Base-by-base conservation (phyloP, 495 filamentous ascomycete species). In the Penicillium nucicola region DNA sequence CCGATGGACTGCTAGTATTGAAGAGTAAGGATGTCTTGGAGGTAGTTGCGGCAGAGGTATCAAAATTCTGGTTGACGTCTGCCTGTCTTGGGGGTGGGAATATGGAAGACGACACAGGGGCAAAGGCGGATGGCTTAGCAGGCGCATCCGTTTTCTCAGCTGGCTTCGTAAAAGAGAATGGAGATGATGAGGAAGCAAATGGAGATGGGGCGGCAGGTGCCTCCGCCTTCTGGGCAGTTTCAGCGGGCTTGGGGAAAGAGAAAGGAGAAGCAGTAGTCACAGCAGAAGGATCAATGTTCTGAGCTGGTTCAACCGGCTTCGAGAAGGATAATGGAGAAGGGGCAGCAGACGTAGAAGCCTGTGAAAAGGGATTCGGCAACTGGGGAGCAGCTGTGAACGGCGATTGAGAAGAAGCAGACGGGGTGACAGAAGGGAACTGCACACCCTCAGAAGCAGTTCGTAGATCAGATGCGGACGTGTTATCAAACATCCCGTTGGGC, bases 241-340 rank as follows among this genome's bases (percentile, higher is more conserved):
- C 37, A 19, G 41, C 44, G 12, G 39, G 40, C 17, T 45, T 55
- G 10, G 40, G 14, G 15, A 45, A 50, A 1, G 45, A 49, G 41
- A 50, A 50, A 34, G 31, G 38, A 17, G 39, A 50, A 13, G 9
- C 20, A 10, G 52, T 35, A 11, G 44, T 19, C 12, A 38, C 12
- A 11, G 34, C 18, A 18, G 51, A 12, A 15, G 48, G 4, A 6
- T 50, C 53, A 9, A 44, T 3, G 10, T 25, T 36, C 43, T 52
- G 43, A 6, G 42, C 45, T 28, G 28, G 31, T 39, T 55, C 42
- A 3, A 46, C 28, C 19, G 50, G 34, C 11, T 58, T 53, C 17
- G 52, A 10, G n/a, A 58, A 55, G 17, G 57, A 8, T 13, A 56
- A 59, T 8, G 53, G 42, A 32, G 56, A 61, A 9, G 48, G 34